Evolutionary conservation across 2,329 filamentous ascomycete species (phyloP).

Genomic region (Elsinoe australis): DNA sequence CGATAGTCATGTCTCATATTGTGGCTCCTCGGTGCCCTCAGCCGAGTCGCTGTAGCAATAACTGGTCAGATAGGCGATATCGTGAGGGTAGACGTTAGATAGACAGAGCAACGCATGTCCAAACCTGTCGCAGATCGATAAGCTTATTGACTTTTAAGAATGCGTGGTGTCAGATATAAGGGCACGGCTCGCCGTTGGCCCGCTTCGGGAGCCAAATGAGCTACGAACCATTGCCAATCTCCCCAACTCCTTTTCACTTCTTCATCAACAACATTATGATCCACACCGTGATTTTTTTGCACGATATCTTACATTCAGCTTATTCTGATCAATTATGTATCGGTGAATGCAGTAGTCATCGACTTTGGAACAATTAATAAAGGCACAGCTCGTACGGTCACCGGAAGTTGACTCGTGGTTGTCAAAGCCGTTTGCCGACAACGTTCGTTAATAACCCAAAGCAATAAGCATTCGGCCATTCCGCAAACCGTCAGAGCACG

Average conservation of each 20-base stretch:
- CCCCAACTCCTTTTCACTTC: background rate
- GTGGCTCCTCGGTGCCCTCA: too few species aligned
- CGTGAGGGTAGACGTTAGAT: background rate
- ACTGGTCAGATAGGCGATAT: constrained; percentile 5
- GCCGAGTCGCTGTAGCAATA: constrained; percentile 8
- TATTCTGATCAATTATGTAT: too few species aligned
- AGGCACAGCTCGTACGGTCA: too few species aligned
- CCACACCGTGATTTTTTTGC: background rate
- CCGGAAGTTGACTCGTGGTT: background rate
- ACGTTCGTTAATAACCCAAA: constrained; percentile 10
- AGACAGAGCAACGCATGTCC: background rate
- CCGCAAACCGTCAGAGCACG: background rate
- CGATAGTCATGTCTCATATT: background rate
- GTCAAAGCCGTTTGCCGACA: constrained; percentile 1
- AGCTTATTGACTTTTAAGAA: constrained; percentile 9
- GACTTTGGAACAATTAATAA: background rate
- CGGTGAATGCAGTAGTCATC: too few species aligned
- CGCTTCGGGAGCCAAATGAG: background rate
- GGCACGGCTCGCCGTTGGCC: constrained; percentile 5
- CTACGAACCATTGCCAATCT: background rate
- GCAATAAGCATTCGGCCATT: background rate
- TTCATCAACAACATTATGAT: background rate
- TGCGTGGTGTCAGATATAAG: background rate
- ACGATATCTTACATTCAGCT: too few species aligned
- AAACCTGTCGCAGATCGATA: background rate